Evolutionary conservation across 164 flowering plant genomes (phyloP).

Genomic region (Kalanchoe fedtschenkoi): DNA sequence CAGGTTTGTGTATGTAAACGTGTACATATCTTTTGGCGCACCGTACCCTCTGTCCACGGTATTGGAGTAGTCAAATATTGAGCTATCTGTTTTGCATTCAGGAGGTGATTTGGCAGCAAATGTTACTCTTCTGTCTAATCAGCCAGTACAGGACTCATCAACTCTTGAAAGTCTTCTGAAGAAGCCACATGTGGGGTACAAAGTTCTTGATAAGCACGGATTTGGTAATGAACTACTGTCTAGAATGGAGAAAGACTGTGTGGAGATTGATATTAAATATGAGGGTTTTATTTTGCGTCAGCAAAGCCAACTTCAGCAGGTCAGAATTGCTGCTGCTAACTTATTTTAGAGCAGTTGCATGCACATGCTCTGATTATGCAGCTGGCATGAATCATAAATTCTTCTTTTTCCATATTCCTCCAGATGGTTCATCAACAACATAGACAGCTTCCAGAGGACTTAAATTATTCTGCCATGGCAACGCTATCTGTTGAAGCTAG

Average conservation of each 20-base stretch:
- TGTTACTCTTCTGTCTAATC: conserved; percentile 53
- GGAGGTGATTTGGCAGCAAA: conserved; percentile 83
- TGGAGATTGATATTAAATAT: conserved; percentile 87
- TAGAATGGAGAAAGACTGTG: conserved; percentile 71
- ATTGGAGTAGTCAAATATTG: neutral
- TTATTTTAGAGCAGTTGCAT: neutral
- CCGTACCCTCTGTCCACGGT: neutral
- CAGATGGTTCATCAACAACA: conserved; percentile 80
- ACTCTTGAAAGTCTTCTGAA: conserved; percentile 78
- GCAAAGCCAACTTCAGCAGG: conserved; percentile 80
- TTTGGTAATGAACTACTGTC: conserved; percentile 60
- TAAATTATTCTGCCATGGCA: conserved; percentile 78
- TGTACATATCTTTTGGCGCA: neutral
- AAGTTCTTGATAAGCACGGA: conserved; percentile 83
- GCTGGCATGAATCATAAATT: neutral
- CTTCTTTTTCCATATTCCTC: neutral
- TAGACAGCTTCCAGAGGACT: conserved; percentile 65
- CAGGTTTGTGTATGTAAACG: conserved; percentile 37
- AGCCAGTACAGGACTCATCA: conserved; percentile 64
- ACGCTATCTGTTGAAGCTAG: conserved; percentile 80
- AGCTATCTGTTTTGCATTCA: conserved; percentile 16
- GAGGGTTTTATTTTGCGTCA: conserved; percentile 92
- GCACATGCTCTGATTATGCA: neutral
- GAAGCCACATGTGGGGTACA: conserved; percentile 78
- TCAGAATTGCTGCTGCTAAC: conserved; percentile 12